phyloP scores from a whole-genome alignment of 345 rosid genomes.

The Salix udensis region DNA sequence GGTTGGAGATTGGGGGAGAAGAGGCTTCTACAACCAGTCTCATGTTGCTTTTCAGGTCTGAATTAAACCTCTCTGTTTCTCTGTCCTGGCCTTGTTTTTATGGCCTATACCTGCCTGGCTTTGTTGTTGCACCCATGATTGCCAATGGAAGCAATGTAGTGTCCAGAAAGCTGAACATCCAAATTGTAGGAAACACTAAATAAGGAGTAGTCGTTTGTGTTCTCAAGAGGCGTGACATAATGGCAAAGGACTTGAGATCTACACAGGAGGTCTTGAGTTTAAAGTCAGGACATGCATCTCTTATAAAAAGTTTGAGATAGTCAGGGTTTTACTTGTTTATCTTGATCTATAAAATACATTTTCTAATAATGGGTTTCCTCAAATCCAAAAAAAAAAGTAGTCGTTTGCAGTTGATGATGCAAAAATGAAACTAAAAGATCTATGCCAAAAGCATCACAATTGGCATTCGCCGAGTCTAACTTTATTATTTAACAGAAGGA shows the following conservation, averaged over 20 bases:
- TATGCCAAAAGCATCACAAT: not conserved
- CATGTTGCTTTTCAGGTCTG: slow-evolving; percentile 64
- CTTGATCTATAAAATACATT: no score
- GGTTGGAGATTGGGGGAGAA: slow-evolving; percentile 80
- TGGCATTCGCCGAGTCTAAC: not conserved
- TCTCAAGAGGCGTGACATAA: no score
- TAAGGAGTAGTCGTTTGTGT: not conserved
- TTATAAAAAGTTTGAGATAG: no score
- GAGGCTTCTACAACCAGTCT: slow-evolving; percentile 59
- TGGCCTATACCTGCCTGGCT: not conserved
- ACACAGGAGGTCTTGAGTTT: no score
- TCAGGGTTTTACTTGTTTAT: no score
- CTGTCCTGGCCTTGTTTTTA: not conserved
- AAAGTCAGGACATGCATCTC: no score
- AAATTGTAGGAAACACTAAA: not conserved
- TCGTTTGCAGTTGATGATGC: not conserved
- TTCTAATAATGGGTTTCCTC: no score
- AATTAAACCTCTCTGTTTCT: not conserved
- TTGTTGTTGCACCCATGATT: no score
- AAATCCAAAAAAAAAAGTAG: no score
- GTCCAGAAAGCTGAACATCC: not conserved
- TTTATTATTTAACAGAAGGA: no score
- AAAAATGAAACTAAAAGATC: not conserved
- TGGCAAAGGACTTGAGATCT: no score
- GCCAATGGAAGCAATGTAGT: no score